Base-by-base conservation (phyloP, 2,329 filamentous ascomycete species). In the Torrubiella hemipterigena region DNA sequence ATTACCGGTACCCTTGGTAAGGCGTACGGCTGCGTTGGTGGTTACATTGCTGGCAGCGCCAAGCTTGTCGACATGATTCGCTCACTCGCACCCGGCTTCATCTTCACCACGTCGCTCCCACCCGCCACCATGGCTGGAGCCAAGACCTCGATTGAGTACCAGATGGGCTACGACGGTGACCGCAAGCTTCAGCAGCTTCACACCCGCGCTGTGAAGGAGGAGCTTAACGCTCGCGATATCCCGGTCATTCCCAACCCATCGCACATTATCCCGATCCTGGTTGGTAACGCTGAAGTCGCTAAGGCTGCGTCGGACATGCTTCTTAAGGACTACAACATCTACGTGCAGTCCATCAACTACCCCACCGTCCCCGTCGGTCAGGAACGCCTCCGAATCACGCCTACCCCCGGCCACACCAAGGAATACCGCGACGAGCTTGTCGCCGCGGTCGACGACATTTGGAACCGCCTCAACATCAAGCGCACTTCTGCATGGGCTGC, bases 281-380 rank as follows among this genome's bases (percentile, higher is more conserved):
- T 98, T 30, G 91, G 91, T 36, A 91, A 93, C 49, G 91, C 91
- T 28, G 87, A 91, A 58, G 64, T 93, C 24, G 91, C 91, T 37
- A 95, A 91, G 67, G 69, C 79, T 45, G 91, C 91, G 7, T 93
- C 84, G 16, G 91, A 98, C 52, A 76, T 93, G 64, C 75, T 98
- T 15, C 72, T 98, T 11, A 77, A 81, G 43, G 81, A 93, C 43
- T 82, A 94, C 64, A 74, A 77, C 38, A 95, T 98, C 52, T 98
- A 98, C 53, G 91, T 98, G 17, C 91, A 98, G 61, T 86, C 85
- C 33, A 96, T 98, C 70, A 98, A 98, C 64, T 96, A 96, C 60
- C 91, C 91, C 3, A 98, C 91, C 31, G 91, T 98, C 3, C 91
- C 91, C 3, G 85, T 93, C 6, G 91, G 91, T n/a, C 87, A 98